These are phyloP conservation scores for Trichoderma sp. DNA, from an alignment of 2,329 filamentous ascomycete genomes.

Conservation along the genomic window DNA sequence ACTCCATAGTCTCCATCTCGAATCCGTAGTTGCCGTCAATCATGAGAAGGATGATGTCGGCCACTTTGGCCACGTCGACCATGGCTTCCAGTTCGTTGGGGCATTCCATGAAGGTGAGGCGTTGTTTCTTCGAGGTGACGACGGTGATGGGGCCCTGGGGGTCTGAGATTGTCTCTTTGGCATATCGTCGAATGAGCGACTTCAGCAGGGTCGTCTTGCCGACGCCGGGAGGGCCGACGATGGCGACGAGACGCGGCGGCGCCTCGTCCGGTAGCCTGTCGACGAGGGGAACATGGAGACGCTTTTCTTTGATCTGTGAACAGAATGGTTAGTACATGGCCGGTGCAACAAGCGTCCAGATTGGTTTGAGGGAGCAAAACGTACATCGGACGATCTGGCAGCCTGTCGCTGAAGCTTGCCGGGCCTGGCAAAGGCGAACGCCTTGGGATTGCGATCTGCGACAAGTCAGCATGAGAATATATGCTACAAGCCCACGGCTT, in stretches of 20 bases:
- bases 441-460: slow-evolving; percentile 79
- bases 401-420: slow-evolving; percentile 78
- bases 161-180: slow-evolving; percentile 89
- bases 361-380: slow-evolving; percentile 29
- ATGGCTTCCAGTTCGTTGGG: slow-evolving; percentile 96
- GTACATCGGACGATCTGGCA: slow-evolving; percentile 70
- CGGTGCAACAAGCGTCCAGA: too few species aligned
- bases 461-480: background rate
- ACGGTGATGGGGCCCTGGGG: slow-evolving; percentile 93
- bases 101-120: slow-evolving; percentile 94
- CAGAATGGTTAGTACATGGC: slow-evolving; percentile 32
- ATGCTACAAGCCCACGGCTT: background rate
- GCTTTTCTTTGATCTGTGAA: slow-evolving; percentile 83
- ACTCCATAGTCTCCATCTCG: slow-evolving; percentile 99
- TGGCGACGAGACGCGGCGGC: slow-evolving; percentile 86
- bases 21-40: slow-evolving; percentile 99
- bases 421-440: slow-evolving; percentile 81
- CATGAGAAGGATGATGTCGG: slow-evolving; percentile 95
- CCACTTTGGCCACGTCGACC: slow-evolving; percentile 96
- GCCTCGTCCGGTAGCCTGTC: slow-evolving; percentile 95
- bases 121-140: slow-evolving; percentile 92
- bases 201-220: slow-evolving; percentile 97
- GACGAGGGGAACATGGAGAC: slow-evolving; percentile 93
- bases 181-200: slow-evolving; percentile 88
- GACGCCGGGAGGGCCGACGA: slow-evolving; percentile 92